Percentiles rank a stretch among this genome's conserved stretches.
Evolutionary conservation across 2,329 filamentous ascomycete genomes (phyloP).

Genomic region (Colletotrichum destructivum): DNA sequence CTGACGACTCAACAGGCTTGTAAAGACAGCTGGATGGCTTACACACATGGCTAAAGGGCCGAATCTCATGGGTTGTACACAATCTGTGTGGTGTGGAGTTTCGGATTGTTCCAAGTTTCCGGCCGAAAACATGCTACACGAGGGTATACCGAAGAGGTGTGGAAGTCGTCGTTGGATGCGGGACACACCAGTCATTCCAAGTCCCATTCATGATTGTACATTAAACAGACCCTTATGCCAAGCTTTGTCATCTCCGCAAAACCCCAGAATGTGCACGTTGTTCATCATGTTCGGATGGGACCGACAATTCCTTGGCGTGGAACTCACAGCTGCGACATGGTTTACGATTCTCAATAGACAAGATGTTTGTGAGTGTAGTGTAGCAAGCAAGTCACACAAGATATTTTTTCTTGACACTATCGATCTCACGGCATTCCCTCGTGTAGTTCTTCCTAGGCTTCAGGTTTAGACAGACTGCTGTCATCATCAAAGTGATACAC

Average conservation of each 20-base stretch:
- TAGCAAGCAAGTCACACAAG: not conserved
- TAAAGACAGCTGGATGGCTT: not conserved
- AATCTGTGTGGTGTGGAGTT: not conserved
- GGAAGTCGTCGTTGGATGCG: not conserved
- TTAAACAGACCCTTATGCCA: not conserved
- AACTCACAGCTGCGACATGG: not conserved
- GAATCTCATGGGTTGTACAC: not conserved
- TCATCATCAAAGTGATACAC: not conserved
- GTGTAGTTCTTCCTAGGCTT: not conserved
- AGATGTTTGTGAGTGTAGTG: not conserved
- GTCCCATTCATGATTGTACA: not conserved
- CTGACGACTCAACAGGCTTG: not conserved
- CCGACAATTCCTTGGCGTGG: not conserved
- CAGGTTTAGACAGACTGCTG: not conserved
- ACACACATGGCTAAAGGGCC: not conserved
- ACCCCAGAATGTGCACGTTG: not conserved
- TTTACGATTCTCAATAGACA: not conserved
- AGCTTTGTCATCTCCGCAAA: slow-evolving; percentile 5
- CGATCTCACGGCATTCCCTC: not conserved
- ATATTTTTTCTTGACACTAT: not conserved
- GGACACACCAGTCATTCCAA: not conserved
- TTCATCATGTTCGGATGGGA: not conserved
- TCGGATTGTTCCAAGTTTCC: slow-evolving; percentile 1
- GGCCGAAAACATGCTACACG: not conserved
- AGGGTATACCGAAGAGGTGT: not conserved